A percentile compares a stretch with the other conserved stretches of the same genome.
phyloP scores from a whole-genome alignment of 1,284 basidiomycete genomes.

The Puccinia triticina region DNA sequence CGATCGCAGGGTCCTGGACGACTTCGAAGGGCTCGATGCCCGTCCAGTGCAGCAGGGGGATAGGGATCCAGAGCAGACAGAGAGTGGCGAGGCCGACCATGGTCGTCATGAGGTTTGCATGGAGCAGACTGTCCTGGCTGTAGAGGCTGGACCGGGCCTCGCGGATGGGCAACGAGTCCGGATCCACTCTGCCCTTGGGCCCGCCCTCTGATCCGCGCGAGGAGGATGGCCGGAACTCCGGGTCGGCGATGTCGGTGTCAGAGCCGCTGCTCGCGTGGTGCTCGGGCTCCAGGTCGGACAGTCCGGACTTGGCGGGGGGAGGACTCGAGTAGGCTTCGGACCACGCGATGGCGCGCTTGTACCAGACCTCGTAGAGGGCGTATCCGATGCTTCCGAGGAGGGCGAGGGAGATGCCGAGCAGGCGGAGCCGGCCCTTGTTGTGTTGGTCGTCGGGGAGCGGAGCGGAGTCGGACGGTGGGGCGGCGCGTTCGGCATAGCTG shows the following conservation, averaged over 20 bases:
- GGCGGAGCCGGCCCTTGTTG: background rate
- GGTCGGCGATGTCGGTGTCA: background rate
- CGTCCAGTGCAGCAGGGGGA: slow-evolving; percentile 20
- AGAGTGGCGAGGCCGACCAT: slow-evolving; percentile 17
- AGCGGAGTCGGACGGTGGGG: background rate
- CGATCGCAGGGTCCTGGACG: slow-evolving; percentile 4
- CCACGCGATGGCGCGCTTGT: slow-evolving; percentile 24
- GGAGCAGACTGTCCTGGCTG: slow-evolving; percentile 10
- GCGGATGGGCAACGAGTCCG: background rate
- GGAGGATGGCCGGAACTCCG: background rate
- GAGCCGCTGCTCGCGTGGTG: background rate
- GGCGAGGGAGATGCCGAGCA: slow-evolving; percentile 28
- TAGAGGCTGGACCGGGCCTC: background rate
- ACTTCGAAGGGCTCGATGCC: slow-evolving; percentile 10
- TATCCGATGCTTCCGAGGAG: slow-evolving; percentile 22
- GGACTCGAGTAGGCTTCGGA: background rate
- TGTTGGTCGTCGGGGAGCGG: background rate
- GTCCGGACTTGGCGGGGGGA: background rate
- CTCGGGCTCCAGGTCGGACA: background rate
- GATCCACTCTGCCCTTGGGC: background rate
- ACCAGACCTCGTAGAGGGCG: slow-evolving; percentile 37
- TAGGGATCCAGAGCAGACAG: slow-evolving; percentile 19
- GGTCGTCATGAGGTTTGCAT: slow-evolving; percentile 22
- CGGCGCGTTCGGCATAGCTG: background rate
- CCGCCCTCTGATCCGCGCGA: background rate